A percentile compares a stretch with the other conserved stretches of the same genome.
Evolutionary conservation across 2,329 filamentous ascomycete genomes (phyloP).

Genomic region (Escovopsis sp.): DNA sequence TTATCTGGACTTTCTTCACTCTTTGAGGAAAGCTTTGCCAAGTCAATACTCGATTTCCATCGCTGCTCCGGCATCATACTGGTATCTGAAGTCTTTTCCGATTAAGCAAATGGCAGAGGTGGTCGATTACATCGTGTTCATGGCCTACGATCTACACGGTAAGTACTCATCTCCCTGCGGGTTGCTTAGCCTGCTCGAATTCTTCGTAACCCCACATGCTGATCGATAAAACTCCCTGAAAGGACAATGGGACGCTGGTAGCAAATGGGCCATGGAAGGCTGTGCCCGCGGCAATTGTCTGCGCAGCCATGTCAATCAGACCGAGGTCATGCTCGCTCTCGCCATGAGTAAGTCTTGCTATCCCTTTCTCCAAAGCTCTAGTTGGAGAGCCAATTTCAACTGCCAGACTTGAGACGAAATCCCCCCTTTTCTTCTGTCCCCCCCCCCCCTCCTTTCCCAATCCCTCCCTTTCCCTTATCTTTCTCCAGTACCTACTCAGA

Average conservation of each 20-base stretch:
- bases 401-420: too few species aligned
- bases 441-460: too few species aligned
- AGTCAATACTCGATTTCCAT: constrained; percentile 20
- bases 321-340: constrained; percentile 20
- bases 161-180: neutral
- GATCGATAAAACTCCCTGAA: neutral
- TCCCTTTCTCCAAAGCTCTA: too few species aligned
- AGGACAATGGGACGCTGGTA: constrained; percentile 10
- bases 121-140: constrained; percentile 19
- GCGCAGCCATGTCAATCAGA: constrained; percentile 20
- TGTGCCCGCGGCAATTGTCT: constrained; percentile 20
- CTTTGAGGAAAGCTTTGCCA: constrained; percentile 13
- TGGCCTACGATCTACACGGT: constrained; percentile 19
- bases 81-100: constrained; percentile 22
- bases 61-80: constrained; percentile 22
- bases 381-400: too few species aligned
- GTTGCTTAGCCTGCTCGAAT: too few species aligned
- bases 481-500: too few species aligned
- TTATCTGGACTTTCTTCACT: constrained; percentile 2
- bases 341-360: constrained; percentile 12
- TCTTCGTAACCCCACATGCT: neutral
- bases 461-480: too few species aligned
- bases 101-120: constrained; percentile 15
- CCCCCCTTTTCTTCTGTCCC: neutral
- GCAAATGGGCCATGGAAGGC: constrained; percentile 10